A percentile compares a stretch with the other conserved stretches of the same genome.
phyloP scores from a whole-genome alignment of 257 asterid genomes.

The Solanum pennellii region DNA sequence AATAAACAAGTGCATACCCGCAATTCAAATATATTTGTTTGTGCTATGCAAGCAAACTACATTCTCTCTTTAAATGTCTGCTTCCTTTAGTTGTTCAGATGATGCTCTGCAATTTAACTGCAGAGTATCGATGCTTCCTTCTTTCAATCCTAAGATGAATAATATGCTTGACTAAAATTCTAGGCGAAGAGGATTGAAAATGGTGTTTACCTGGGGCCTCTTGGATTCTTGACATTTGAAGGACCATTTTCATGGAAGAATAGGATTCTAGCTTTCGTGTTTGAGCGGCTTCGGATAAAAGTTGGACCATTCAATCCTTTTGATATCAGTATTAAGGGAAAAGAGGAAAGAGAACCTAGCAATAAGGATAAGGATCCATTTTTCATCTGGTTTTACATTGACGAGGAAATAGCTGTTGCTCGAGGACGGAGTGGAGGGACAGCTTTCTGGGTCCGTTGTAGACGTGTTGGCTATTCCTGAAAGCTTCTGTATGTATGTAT shows the following conservation, averaged over 20 bases:
- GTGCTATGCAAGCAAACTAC: neutral
- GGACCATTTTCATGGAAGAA: constrained; percentile 85
- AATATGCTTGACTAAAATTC: neutral
- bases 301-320: constrained; percentile 66
- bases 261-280: constrained; percentile 63
- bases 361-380: constrained; percentile 65
- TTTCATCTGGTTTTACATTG: constrained; percentile 82
- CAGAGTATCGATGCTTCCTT: neutral
- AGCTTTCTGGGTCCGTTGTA: constrained; percentile 89
- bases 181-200: constrained; percentile 90
- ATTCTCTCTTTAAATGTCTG: neutral
- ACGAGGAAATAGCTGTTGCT: constrained; percentile 93
- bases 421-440: constrained; percentile 94
- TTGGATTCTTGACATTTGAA: constrained; percentile 73
- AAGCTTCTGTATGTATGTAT: neutral
- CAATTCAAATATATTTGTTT: neutral
- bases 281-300: constrained; percentile 61
- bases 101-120: neutral
- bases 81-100: neutral
- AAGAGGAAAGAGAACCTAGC: constrained; percentile 69
- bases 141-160: neutral
- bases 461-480: constrained; percentile 14
- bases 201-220: constrained; percentile 75
- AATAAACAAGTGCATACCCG: neutral
- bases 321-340: constrained; percentile 52